A percentile compares a stretch with the other conserved stretches of the same genome.
phyloP scores from a whole-genome alignment of 345 rosid species.

The Bruguiera sexangula region DNA sequence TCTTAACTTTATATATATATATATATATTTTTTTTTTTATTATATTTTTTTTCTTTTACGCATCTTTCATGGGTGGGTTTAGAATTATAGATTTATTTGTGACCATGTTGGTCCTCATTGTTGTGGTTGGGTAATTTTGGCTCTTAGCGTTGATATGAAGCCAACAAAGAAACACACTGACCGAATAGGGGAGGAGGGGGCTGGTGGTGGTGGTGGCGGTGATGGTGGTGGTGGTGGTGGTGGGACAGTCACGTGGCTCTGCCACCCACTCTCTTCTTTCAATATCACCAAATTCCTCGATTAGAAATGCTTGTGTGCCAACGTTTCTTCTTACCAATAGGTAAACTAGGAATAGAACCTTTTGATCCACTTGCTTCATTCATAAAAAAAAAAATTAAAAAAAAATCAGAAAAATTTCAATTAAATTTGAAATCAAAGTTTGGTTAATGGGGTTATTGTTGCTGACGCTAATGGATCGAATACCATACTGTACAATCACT shows the following conservation, averaged over 20 bases:
- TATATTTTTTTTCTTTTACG: neutral
- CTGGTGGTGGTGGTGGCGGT: neutral
- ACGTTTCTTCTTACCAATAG: no score
- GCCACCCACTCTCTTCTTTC: slow-evolving; percentile 47
- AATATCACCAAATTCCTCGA: slow-evolving; percentile 10
- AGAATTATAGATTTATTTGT: slow-evolving; percentile 14
- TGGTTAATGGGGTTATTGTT: no score
- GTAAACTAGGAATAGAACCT: no score
- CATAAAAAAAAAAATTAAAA: no score
- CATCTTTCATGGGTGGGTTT: neutral
- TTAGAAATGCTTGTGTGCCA: no score
- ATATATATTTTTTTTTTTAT: neutral
- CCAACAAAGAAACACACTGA: slow-evolving; percentile 57
- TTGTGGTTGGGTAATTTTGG: slow-evolving; percentile 50
- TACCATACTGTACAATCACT: no score
- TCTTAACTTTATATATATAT: slow-evolving; percentile 16
- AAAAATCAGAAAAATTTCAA: no score
- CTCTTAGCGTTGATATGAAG: slow-evolving; percentile 92
- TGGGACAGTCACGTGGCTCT: slow-evolving; percentile 79
- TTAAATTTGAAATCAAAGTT: no score
- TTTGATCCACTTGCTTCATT: no score
- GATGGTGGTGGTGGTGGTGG: slow-evolving; percentile 44
- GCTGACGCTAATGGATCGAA: no score
- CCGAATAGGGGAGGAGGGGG: slow-evolving; percentile 5
- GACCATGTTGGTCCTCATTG: slow-evolving; percentile 21